A percentile compares a stretch with the other conserved stretches of the same genome.
These are phyloP conservation scores for Cytospora leucostoma DNA, from an alignment of 2,329 filamentous ascomycete genomes.

Conservation along the genomic window DNA sequence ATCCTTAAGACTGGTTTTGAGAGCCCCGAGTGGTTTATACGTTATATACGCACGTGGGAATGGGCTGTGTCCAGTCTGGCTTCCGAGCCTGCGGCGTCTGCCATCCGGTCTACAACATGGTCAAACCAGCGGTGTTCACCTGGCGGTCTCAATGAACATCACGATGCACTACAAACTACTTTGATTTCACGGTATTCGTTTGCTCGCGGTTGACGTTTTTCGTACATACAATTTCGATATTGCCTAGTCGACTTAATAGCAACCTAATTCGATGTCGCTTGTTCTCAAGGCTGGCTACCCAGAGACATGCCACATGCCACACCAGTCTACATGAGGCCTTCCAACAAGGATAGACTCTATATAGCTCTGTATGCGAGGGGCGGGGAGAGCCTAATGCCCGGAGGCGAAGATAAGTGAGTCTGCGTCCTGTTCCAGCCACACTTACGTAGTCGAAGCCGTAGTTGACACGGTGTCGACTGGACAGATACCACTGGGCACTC, in stretches of 20 bases:
- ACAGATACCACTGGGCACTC: slow-evolving; percentile 37
- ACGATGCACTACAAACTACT: neutral
- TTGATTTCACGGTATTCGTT: neutral
- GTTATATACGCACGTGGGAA: neutral
- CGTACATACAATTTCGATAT: neutral
- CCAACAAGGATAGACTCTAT: slow-evolving; percentile 36
- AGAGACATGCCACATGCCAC: slow-evolving; percentile 12
- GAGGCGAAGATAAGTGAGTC: slow-evolving; percentile 34
- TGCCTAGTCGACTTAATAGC: neutral
- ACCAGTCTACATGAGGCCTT: slow-evolving; percentile 28
- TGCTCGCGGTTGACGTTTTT: neutral
- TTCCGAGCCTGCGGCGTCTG: neutral
- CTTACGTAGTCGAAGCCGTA: neutral
- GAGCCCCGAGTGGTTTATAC: neutral
- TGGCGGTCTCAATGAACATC: neutral
- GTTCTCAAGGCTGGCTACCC: slow-evolving; percentile 3
- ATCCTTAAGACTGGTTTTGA: neutral
- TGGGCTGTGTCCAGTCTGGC: neutral
- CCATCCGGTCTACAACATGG: neutral
- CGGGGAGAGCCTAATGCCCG: slow-evolving; percentile 31
- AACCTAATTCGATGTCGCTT: neutral
- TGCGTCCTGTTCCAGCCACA: neutral
- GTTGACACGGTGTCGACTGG: slow-evolving; percentile 6
- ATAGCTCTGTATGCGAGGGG: slow-evolving; percentile 34
- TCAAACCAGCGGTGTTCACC: neutral